These are phyloP conservation scores for Hygrophorus russula DNA, from an alignment of 768 basidiomycete species.

Conservation along the genomic window DNA sequence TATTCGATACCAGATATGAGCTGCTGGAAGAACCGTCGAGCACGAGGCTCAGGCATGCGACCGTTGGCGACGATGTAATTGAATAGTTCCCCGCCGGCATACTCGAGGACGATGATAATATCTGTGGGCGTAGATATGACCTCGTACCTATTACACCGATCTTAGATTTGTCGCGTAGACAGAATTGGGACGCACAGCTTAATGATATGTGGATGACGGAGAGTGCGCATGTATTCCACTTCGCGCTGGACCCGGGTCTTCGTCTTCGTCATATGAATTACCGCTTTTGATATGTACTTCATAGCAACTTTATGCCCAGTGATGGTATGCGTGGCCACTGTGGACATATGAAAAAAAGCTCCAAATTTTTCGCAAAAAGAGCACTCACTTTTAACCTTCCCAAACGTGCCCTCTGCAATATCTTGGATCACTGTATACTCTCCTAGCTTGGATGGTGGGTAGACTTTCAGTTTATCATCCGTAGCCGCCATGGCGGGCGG, in stretches of 20 bases:
- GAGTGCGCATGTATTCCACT: constrained; percentile 92
- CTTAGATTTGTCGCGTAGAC: constrained; percentile 8
- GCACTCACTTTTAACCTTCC: constrained; percentile 93
- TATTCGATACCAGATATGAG: constrained; percentile 97
- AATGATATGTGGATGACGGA: constrained; percentile 94
- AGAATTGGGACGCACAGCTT: constrained; percentile 59
- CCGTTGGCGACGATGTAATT: constrained; percentile 96
- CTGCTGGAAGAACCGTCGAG: constrained; percentile 94
- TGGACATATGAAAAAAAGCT: constrained; percentile 1
- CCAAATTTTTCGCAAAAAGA: background rate
- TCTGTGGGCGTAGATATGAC: constrained; percentile 90
- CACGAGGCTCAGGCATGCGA: constrained; percentile 78
- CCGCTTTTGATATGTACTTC: constrained; percentile 94
- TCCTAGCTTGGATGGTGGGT: constrained; percentile 67
- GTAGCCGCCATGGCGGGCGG: constrained; percentile 12
- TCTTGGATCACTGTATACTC: constrained; percentile 84
- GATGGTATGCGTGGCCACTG: constrained; percentile 89
- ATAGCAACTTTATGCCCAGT: constrained; percentile 95
- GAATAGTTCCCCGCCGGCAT: constrained; percentile 92
- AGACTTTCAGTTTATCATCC: constrained; percentile 22
- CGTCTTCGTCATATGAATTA: constrained; percentile 85
- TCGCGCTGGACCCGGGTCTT: constrained; percentile 88
- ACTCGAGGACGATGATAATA: constrained; percentile 98
- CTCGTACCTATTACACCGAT: constrained; percentile 40
- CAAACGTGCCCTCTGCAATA: constrained; percentile 95